Evolutionary conservation across 2,329 filamentous ascomycete species (phyloP).

Genomic region (Fusarium domesticum): DNA sequence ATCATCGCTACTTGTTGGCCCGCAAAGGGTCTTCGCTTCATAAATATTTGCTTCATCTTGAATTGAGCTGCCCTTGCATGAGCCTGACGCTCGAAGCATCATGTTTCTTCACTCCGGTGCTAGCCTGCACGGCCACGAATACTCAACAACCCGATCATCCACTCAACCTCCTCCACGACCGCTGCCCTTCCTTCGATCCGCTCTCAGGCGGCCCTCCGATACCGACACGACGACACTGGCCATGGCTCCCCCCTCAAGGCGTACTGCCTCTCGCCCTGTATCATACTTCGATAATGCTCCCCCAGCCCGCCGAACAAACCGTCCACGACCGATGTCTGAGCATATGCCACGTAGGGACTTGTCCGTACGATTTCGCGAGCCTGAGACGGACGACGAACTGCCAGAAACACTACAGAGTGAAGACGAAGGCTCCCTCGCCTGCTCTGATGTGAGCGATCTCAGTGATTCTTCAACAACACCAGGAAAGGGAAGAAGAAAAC

Average conservation of each 20-base stretch:
- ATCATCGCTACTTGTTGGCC: background rate
- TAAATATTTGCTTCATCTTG: background rate
- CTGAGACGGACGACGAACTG: conserved; percentile 31
- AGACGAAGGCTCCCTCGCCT: conserved; percentile 44
- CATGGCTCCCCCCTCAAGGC: conserved; percentile 11
- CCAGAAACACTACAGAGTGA: conserved; percentile 38
- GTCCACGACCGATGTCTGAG: conserved; percentile 38
- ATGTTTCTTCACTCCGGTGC: conserved; percentile 62
- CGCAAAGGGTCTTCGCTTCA: background rate
- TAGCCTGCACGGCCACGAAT: conserved; percentile 59
- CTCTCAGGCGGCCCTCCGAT: conserved; percentile 37
- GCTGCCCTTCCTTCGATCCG: conserved; percentile 42
- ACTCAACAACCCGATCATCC: conserved; percentile 41
- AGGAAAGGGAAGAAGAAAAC: conserved; percentile 40
- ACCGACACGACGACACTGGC: conserved; percentile 23
- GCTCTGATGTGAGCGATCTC: conserved; percentile 43
- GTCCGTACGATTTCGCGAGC: conserved; percentile 46
- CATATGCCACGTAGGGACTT: conserved; percentile 40
- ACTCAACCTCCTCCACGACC: conserved; percentile 35
- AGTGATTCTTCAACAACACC: conserved; percentile 46
- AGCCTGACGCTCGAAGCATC: conserved; percentile 22
- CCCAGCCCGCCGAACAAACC: conserved; percentile 20
- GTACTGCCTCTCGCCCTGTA: conserved; percentile 18
- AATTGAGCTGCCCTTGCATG: conserved; percentile 17
- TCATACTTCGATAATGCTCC: conserved; percentile 28